These are phyloP conservation scores for Wickerhamiella vanderwaltii DNA, from an alignment of 805 yeast species.

Conservation along the genomic window DNA sequence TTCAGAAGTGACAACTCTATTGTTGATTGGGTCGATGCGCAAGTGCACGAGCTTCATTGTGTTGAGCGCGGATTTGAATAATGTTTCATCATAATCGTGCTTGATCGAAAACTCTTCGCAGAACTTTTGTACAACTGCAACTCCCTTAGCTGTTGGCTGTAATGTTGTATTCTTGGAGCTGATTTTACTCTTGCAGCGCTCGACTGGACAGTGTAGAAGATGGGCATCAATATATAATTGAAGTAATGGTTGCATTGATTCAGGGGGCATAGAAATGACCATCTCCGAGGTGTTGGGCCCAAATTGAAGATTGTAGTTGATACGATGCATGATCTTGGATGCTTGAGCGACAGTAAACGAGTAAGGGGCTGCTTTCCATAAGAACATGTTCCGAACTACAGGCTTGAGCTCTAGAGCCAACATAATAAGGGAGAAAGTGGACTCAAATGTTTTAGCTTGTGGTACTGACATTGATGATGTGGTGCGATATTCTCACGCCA, in stretches of 20 bases:
- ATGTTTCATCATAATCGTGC: conserved; percentile 28
- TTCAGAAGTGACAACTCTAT: conserved; percentile 44
- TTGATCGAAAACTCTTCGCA: conserved; percentile 43
- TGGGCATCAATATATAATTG: conserved; percentile 2
- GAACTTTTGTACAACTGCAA: conserved; percentile 52
- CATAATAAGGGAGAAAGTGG: conserved; percentile 4
- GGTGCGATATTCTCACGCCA: too few relatives aligned
- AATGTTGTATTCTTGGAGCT: conserved; percentile 21
- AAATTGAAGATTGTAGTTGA: background rate
- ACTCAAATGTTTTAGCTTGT: conserved; percentile 2
- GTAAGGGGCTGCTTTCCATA: background rate
- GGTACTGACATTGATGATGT: too few relatives aligned
- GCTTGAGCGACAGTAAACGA: background rate
- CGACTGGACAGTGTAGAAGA: conserved; percentile 3
- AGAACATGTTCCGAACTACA: background rate
- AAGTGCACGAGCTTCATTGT: conserved; percentile 59
- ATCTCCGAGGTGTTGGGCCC: background rate
- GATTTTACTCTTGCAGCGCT: background rate
- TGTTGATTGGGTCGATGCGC: conserved; percentile 50
- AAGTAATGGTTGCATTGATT: background rate
- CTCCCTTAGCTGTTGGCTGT: conserved; percentile 90
- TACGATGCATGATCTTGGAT: background rate
- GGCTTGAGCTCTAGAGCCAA: conserved; percentile 4
- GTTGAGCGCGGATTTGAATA: conserved; percentile 43
- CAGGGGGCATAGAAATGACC: background rate